phyloP scores from a whole-genome alignment of 148 eudicot species.

The Bassia scoparia region DNA sequence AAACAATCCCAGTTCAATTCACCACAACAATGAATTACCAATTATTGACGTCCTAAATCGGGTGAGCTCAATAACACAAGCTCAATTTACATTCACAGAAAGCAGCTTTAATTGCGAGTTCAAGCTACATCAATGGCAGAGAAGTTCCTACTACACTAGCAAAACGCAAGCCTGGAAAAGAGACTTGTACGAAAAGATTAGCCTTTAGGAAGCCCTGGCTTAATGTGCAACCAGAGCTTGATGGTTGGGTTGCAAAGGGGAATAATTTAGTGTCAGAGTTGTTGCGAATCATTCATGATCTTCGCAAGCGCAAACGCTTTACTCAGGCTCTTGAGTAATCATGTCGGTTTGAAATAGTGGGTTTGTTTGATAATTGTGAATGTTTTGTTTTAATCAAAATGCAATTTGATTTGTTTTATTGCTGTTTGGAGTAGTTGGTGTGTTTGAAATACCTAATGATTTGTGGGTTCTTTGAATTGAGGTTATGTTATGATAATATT shows the following conservation, averaged over 20 bases:
- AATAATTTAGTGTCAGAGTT: constrained; percentile 59
- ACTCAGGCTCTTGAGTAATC: constrained; percentile 79
- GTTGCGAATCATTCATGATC: constrained; percentile 60
- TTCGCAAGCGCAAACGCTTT: constrained; percentile 74
- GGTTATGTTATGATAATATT: not conserved
- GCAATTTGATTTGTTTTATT: not conserved
- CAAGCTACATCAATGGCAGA: constrained; percentile 6
- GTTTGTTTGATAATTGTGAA: not conserved
- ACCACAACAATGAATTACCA: constrained; percentile 25
- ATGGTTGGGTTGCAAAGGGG: constrained; percentile 58
- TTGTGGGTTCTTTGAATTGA: not conserved
- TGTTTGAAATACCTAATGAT: not conserved
- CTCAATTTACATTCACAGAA: constrained; percentile 17
- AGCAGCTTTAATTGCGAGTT: constrained; percentile 21
- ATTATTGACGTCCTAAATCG: constrained; percentile 17
- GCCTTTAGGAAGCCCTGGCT: constrained; percentile 71
- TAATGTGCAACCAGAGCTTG: constrained; percentile 54
- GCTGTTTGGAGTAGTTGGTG: not conserved
- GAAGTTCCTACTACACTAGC: constrained; percentile 34
- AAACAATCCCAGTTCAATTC: not conserved
- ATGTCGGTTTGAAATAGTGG: not conserved
- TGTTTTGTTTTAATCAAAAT: not conserved
- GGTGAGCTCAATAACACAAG: constrained; percentile 27
- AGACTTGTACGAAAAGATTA: constrained; percentile 55
- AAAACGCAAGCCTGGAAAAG: constrained; percentile 22